Evolutionary conservation across 208 protist species (phyloP), one percentile per base, ranked within the genome.

Genomic region (Tritrichomonas foetus): DNA sequence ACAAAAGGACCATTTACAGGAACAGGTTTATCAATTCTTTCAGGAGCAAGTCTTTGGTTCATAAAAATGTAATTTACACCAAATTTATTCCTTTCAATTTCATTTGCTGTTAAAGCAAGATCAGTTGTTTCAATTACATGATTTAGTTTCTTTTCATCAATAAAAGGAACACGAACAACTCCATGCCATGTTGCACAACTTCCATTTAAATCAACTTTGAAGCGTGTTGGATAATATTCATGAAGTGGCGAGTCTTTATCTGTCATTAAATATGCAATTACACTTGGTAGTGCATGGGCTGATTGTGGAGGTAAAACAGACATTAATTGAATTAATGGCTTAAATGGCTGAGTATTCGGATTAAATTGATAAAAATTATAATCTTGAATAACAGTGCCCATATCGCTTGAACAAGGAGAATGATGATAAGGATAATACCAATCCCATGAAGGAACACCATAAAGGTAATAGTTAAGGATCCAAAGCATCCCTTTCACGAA

Each of bases 251-350:
- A 98, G 16, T 47, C 64, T 13, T 95, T 95, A 74, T 98, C 96
- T 49, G 95, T 95, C 95, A 99, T 98, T 8, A 99, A 95, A 30
- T 93, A 74, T 41, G 64, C 53, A 55, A 96, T 97, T 0, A 93
- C 41, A 49, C 53, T 25, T 22, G 98, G 99, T 47, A 99, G 95
- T 22, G 96, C 97, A 74, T 97, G 93, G 9, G 80, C 84, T 66
- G 64, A 94, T 44, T 94, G 92, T 0, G 95, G 69, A 5, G 96
- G 96, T 5, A 95, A 72, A 64, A 95, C 94, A 14, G 72, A 97
- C 95, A 96, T 96, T 55, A 99, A 96, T 97, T 99, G 98, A 94
- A 98, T 96, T 41, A 99, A 97, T 25, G 99, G 99, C 50, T 97
- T 95, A 94, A 99, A 97, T 27, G 99, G 98, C 41, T 94, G 94